Evolutionary conservation across 768 basidiomycete genomes (phyloP), one percentile per base, ranked within the genome.

Genomic region (Asterophora parasitica): DNA sequence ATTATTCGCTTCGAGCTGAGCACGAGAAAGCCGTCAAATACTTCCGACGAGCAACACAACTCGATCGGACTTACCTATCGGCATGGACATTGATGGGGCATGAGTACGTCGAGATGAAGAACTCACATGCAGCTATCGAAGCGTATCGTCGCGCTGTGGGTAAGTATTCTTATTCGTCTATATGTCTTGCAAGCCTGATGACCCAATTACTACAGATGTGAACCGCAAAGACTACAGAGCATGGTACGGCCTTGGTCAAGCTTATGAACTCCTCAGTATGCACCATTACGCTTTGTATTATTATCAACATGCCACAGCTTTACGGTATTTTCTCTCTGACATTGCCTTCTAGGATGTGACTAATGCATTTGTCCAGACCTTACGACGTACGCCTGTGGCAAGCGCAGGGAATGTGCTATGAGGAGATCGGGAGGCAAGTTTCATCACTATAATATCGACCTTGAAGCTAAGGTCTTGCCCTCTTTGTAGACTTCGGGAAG

Each of bases 1-100:
- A 97, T 61, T 95, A 94, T 68, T 96, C 94, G 6, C 75, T 95
- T 11, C 82, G 92, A 20, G 81, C 83, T 10, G 95, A 98, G 59
- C 93, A 97, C 65, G 92, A 92, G 63, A 94, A 95, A 68, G 93
- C 96, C 1, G 85, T 97, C 55, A 87, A 87, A 58, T 97, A 97
- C 66, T 98, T 98, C 68, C 78, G 86, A 53, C 79, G 94, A 50
- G 92, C 95, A 7, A 88, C 93, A n/a, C 86, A 94, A 60, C 79
- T 99, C 39, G 94, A 99, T 65, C 80, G 89, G 46, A 93, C 88
- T 1, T 98, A 93, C 67, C 76, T 98, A 37, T 89, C 93, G 6
- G 96, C 96, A 4, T 99, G 96, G 96, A 98, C 95, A 4, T 70
- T 99, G 53, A 93, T 99, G 92, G 96, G 96, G 1, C 96, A 99